Evolutionary conservation across 192 early-diverging fungal species (phyloP), one percentile per base, ranked within the genome.

Genomic region (Umbelopsis sp.): DNA sequence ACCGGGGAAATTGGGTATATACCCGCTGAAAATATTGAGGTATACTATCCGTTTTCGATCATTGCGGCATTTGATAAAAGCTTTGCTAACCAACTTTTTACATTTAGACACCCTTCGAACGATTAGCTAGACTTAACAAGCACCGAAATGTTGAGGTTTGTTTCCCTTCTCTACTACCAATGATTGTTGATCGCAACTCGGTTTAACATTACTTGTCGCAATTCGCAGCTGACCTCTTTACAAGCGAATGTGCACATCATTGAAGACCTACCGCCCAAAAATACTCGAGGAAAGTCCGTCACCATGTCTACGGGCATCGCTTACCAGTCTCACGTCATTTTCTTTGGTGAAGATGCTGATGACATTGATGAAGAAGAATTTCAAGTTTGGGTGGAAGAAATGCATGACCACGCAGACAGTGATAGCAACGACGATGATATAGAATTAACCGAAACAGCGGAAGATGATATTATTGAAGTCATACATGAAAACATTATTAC

Each of bases 21-120:
- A 47, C 93, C 93, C 21, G 93, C 93, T 2, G 93, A 94, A 73
- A 93, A 94, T 72, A 88, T 94, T 51, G 92, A 94, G 77, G 88
- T 90, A 68, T n/a, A 35, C 33, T 22, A 67, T 22, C 25, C 4
- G 20, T 1, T 0, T 18, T 27, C 7, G 16, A 23, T 37, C 35
- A 27, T 64, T 21, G 20, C 22, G 4, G 2, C 20, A 23, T 2
- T 2, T 2, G 7, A 10, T 46, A 20, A 1, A 55, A 1, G 11
- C 25, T 18, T 30, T 15, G 46, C 49, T 30, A 48, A 74, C 11
- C 46, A 9, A 45, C 9, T 58, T 49, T 23, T 21, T 20, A 35
- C 64, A 11, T 55, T 44, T 74, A 89, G 86, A 94, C 91, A 3
- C 93, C 93, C 0, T 90, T 81, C 74, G 93, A 94, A 71, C 84